phyloP scores from a whole-genome alignment of 1,284 basidiomycete species.

The Rhodotorula sp. region DNA sequence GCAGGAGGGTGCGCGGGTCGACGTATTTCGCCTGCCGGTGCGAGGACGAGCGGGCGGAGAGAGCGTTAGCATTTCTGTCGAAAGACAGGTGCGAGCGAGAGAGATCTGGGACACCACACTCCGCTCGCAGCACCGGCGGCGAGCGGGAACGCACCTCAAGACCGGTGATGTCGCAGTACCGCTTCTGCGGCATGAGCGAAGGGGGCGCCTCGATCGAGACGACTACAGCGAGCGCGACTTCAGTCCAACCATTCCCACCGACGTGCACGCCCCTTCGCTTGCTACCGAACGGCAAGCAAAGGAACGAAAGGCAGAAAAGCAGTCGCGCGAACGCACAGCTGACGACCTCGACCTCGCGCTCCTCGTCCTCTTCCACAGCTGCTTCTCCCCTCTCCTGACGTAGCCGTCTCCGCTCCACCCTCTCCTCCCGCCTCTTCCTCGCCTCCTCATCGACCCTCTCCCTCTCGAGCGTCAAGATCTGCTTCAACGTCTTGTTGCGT shows the following conservation, averaged over 20 bases:
- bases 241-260: fast-evolving
- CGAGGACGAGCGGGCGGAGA: too few relatives aligned
- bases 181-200: constrained; percentile 13
- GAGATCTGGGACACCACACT: neutral
- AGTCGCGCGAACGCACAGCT: too few relatives aligned
- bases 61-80: neutral
- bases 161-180: constrained; percentile 57
- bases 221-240: neutral
- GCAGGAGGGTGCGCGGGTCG: constrained; percentile 43
- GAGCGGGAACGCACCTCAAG: constrained; percentile 44
- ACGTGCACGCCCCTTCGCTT: too few relatives aligned
- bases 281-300: too few relatives aligned
- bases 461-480: constrained; percentile 33
- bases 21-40: constrained; percentile 40
- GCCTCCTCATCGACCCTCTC: neutral
- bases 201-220: constrained; percentile 24
- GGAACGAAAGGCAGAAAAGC: neutral
- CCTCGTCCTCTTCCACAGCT: neutral
- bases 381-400: neutral
- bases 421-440: neutral
- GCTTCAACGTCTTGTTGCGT: constrained; percentile 43
- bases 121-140: too few relatives aligned
- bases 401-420: too few relatives aligned
- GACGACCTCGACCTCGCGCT: too few relatives aligned
- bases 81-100: neutral